Evolutionary conservation across 1,284 basidiomycete genomes (phyloP).

Genomic region (Moesziomyces sp.): DNA sequence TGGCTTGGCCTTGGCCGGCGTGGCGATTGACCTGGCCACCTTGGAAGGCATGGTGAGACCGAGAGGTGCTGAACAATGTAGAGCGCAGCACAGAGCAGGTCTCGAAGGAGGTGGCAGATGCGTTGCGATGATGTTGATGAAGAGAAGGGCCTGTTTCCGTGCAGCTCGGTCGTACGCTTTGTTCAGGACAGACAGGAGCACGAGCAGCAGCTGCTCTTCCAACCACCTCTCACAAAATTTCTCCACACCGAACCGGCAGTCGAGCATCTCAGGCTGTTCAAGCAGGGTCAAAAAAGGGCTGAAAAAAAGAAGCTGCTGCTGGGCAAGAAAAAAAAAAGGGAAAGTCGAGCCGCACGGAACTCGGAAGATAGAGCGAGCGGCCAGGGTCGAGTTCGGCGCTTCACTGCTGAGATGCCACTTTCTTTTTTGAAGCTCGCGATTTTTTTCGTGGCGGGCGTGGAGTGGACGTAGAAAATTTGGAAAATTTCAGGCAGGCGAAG

Average conservation of each 20-base stretch:
- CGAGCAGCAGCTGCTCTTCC: neutral
- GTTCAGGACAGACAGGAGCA: too few species aligned
- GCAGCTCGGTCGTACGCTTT: too few species aligned
- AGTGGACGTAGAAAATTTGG: constrained; percentile 29
- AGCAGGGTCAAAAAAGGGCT: neutral
- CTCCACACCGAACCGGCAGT: constrained; percentile 26
- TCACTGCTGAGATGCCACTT: neutral
- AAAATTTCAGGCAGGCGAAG: constrained; percentile 31
- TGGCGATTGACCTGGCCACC: constrained; percentile 16
- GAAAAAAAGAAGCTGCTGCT: constrained; percentile 1
- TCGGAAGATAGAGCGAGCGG: constrained; percentile 6
- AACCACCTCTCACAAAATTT: constrained; percentile 4
- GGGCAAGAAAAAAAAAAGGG: constrained; percentile 9
- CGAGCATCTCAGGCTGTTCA: neutral
- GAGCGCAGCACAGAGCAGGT: too few species aligned
- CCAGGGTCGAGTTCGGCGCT: neutral
- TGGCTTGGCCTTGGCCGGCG: constrained; percentile 26
- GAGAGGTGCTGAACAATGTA: neutral
- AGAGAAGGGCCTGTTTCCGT: neutral
- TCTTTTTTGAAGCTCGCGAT: constrained; percentile 4
- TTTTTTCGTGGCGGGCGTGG: constrained; percentile 4
- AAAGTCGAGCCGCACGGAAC: constrained; percentile 9
- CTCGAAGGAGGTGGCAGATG: too few species aligned
- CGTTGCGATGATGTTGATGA: neutral
- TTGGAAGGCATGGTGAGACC: constrained; percentile 30